Evolutionary conservation across 106 monocot genomes (phyloP).

Genomic region (Vanilla planifolia): DNA sequence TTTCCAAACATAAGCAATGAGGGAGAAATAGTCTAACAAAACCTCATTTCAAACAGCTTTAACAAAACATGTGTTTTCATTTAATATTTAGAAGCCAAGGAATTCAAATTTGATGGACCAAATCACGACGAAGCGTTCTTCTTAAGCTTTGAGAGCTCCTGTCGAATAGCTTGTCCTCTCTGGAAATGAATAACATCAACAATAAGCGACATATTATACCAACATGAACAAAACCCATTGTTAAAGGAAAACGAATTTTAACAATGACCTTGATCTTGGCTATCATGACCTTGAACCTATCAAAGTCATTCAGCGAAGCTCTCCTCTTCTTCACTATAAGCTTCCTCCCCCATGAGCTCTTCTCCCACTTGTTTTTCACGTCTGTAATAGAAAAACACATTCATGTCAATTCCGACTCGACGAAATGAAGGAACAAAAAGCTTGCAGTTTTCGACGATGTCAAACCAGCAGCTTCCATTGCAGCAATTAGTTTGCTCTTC

Average conservation of each 20-base stretch:
- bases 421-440: too few relatives aligned
- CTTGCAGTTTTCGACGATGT: too few relatives aligned
- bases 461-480: constrained; percentile 58
- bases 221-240: neutral
- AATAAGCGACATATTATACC: neutral
- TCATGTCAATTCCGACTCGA: too few relatives aligned
- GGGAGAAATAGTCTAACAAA: too few relatives aligned
- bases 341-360: constrained; percentile 47
- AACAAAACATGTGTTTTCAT: too few relatives aligned
- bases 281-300: constrained; percentile 41
- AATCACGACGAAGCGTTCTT: constrained; percentile 8
- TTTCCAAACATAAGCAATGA: too few relatives aligned
- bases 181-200: neutral
- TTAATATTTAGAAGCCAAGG: too few relatives aligned
- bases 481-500: constrained; percentile 43
- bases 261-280: constrained; percentile 38
- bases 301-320: constrained; percentile 60
- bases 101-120: too few relatives aligned
- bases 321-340: constrained; percentile 65
- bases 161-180: constrained; percentile 27
- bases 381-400: constrained; percentile 20
- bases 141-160: constrained; percentile 42
- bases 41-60: too few relatives aligned
- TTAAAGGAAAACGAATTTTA: neutral
- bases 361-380: constrained; percentile 50